phyloP scores from a whole-genome alignment of 140 eudicot genomes.

The Cichorium intybus region DNA sequence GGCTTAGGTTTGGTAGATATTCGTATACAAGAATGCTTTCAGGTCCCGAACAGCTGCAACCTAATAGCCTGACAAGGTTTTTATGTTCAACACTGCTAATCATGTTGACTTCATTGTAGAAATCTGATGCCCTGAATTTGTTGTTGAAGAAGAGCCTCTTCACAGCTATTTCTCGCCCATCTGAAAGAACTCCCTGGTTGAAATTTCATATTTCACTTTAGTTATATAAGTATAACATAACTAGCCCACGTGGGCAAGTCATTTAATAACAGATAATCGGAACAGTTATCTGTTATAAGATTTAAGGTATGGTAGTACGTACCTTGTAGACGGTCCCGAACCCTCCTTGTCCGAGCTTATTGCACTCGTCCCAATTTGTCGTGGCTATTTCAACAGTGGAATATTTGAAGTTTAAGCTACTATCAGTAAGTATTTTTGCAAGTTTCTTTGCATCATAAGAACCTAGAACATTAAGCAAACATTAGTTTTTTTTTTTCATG shows the following conservation, averaged over 20 bases:
- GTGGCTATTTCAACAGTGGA: constrained; percentile 69
- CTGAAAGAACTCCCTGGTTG: constrained; percentile 63
- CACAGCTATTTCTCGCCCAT: constrained; percentile 82
- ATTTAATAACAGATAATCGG: too few species aligned
- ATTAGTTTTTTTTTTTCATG: neutral
- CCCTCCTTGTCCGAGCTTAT: constrained; percentile 77
- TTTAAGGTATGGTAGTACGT: constrained; percentile 26
- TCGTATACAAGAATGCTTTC: constrained; percentile 83
- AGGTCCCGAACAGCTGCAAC: constrained; percentile 94
- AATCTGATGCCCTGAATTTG: constrained; percentile 74
- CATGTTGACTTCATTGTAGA: constrained; percentile 85
- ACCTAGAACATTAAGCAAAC: constrained; percentile 24
- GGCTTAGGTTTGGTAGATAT: constrained; percentile 63
- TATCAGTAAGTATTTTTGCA: constrained; percentile 56
- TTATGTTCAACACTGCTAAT: constrained; percentile 84
- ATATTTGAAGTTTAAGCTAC: constrained; percentile 76
- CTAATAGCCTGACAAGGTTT: constrained; percentile 73
- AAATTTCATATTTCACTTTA: neutral
- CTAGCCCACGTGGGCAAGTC: too few species aligned
- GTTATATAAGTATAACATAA: neutral
- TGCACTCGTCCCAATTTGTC: constrained; percentile 47
- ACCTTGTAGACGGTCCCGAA: constrained; percentile 79
- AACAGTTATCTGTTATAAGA: too few species aligned
- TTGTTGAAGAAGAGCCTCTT: constrained; percentile 88
- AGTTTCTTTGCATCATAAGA: constrained; percentile 44